These are phyloP conservation scores for Syzygium oleosum DNA, from an alignment of 345 rosid genomes.

Conservation along the genomic window DNA sequence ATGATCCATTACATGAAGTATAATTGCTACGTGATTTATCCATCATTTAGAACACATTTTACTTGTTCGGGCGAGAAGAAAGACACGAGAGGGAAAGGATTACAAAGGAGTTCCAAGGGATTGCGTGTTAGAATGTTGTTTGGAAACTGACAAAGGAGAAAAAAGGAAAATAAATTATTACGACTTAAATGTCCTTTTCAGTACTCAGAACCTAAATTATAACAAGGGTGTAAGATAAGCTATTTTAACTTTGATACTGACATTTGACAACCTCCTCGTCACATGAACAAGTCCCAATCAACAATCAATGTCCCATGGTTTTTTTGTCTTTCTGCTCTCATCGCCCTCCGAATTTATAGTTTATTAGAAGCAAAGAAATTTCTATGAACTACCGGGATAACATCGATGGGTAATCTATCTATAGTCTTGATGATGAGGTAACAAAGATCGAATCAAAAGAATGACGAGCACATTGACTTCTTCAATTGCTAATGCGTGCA, in stretches of 20 bases:
- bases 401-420: background rate
- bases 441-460: background rate
- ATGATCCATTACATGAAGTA: background rate
- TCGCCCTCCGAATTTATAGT: background rate
- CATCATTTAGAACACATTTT: background rate
- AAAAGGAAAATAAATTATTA: background rate
- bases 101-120: background rate
- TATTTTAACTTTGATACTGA: background rate
- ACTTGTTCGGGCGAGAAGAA: background rate
- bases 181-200: background rate
- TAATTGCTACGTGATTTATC: background rate
- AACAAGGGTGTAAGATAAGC: background rate
- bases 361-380: background rate
- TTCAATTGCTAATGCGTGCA: background rate
- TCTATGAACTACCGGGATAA: background rate
- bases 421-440: background rate
- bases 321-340: background rate
- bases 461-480: background rate
- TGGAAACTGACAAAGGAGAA: background rate
- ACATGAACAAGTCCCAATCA: background rate
- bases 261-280: background rate
- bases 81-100: background rate
- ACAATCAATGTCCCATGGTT: background rate
- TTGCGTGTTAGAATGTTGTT: background rate
- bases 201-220: background rate